phyloP scores from a whole-genome alignment of 306 rosid genomes.

The Chamaecrista fasciculata region DNA sequence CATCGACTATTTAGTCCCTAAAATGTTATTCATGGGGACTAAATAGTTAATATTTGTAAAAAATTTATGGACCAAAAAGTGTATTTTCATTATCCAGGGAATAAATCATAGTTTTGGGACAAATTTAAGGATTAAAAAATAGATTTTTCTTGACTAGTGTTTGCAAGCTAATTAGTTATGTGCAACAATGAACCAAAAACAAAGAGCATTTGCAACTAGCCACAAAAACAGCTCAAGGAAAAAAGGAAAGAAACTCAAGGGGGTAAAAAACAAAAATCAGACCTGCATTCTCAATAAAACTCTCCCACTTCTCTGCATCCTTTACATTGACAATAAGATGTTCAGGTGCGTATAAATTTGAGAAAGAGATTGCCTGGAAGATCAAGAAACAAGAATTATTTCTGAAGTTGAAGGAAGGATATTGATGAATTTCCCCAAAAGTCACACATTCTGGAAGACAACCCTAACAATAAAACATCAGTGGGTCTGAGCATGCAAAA shows the following conservation, averaged over 20 bases:
- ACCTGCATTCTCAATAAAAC: constrained; percentile 96
- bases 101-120: no score
- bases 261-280: no score
- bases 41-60: not conserved
- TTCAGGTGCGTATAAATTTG: constrained; percentile 95
- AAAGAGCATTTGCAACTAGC: not conserved
- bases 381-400: constrained; percentile 24
- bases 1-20: no score
- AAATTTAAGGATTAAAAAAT: no score
- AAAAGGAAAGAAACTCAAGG: constrained; percentile 15
- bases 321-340: constrained; percentile 85
- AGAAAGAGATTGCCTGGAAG: constrained; percentile 88
- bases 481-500: no score
- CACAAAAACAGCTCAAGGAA: no score
- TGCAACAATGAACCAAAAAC: not conserved
- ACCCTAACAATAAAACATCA: no score
- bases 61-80: not conserved
- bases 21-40: no score
- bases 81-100: no score
- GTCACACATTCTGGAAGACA: no score
- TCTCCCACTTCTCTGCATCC: constrained; percentile 98
- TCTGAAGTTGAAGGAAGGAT: constrained; percentile 10
- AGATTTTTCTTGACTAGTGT: no score
- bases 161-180: not conserved
- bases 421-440: not conserved